Base-by-base conservation (phyloP, 2,329 filamentous ascomycete species). In the Orbilia brochopaga region DNA sequence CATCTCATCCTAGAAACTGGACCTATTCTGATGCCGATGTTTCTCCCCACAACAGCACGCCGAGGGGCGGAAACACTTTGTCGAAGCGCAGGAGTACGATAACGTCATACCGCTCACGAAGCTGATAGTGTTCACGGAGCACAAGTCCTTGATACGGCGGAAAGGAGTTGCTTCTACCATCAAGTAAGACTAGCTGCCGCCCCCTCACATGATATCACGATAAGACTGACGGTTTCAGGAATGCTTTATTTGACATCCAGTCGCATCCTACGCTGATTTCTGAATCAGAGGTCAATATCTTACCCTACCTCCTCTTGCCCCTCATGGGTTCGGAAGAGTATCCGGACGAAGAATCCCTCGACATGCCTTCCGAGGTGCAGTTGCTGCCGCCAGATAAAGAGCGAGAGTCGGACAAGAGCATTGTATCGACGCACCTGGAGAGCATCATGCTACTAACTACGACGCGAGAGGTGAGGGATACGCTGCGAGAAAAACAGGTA, bases 131-230 rank as follows among this genome's bases (percentile, higher is more conserved):
- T 97, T 97, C 79, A 97, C 94, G 0, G 91, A 96, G 79, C 91
- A 97, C 81, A 83, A 85, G 76, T 95, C 90, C 1, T 85, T 89
- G 27, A 87, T 97, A 60, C 86, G 94, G 66, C 85, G 94, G 61
- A 91, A 91, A 77, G 94, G 94, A n/a, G 92, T 97, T n/a, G 93
- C 93, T 6, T 92, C 88, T 72, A 94, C 91, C 8, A 91, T 99
- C 79, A 97, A 97, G 75, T 76, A 56, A 60, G 73, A 40, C 50
- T 44, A 5, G 5, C n/a, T 21, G 17, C 13, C 8, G 8, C 27
- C 27, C 27, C 27, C 27, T 17, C 19, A 19, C 17, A 32, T 35
- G 8, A 8, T 67, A 17, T 32, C 11, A 40, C 27, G n/a, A 21
- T 35, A 11, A 23, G 24, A 7, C 10, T 1, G 32, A 53, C 10